These are phyloP conservation scores for Ballota nigra DNA, from an alignment of 257 asterid species.

Conservation along the genomic window DNA sequence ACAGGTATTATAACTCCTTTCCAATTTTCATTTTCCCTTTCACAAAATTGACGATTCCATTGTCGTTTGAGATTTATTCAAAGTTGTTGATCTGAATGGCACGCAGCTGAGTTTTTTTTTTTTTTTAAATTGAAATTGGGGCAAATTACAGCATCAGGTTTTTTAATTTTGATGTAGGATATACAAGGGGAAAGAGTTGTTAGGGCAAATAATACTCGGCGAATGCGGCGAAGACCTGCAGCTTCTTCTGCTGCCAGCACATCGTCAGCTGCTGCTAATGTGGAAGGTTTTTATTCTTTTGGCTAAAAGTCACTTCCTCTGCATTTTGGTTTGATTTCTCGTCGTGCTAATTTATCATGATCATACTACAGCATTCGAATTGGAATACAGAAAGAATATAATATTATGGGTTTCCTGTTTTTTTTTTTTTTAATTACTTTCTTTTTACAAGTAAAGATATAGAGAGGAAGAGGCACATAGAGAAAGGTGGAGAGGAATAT, in stretches of 20 bases:
- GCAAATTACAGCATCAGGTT: background rate
- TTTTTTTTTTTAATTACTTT: background rate
- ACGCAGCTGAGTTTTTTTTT: background rate
- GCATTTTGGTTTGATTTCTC: background rate
- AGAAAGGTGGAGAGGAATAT: background rate
- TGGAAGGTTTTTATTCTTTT: constrained; percentile 47
- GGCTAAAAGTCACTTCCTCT: background rate
- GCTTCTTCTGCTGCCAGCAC: constrained; percentile 79
- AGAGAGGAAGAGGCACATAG: background rate
- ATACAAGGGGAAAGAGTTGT: constrained; percentile 65
- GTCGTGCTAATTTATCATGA: background rate
- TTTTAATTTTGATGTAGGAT: constrained; percentile 38
- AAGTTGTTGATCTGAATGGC: background rate
- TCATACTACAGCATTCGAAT: background rate
- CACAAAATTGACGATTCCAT: background rate
- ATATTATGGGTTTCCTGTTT: background rate
- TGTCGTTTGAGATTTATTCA: background rate
- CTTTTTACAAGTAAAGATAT: background rate
- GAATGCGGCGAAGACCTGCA: constrained; percentile 80
- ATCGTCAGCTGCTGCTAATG: constrained; percentile 62
- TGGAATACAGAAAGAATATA: background rate
- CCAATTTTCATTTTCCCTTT: background rate
- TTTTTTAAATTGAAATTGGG: background rate
- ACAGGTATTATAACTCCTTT: constrained; percentile 44
- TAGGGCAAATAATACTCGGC: constrained; percentile 51